Base-by-base conservation (phyloP, 2,329 filamentous ascomycete genomes). In the Aureobasidium sp. region DNA sequence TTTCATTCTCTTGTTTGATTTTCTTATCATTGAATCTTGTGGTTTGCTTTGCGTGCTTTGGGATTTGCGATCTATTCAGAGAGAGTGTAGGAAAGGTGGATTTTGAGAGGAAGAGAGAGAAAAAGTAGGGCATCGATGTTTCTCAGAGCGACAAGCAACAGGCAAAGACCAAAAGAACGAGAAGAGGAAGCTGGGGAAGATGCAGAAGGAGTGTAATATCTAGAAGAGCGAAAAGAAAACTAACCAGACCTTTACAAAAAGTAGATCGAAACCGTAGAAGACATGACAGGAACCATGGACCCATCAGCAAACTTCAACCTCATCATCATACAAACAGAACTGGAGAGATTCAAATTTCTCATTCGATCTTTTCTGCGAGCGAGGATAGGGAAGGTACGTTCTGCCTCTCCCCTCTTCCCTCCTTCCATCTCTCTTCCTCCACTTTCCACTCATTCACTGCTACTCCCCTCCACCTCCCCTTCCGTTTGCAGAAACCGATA, bases 241-340 rank as follows among this genome's bases (percentile, higher is more conserved):
- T 50, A n/a, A 52, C 21, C 30, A 36, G 15, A 21, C 21, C 21
- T 21, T 21, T 25, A 13, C 13, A 32, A 45, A 45, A 37, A 6
- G 48, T 74, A 81, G 76, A 78, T 79, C 66, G 75, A 78, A 66
- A 68, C 75, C 13, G 77, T 81, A 30, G 80, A 81, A 69, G 73
- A 78, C 64, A 73, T 92, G 81, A 93, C 89, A 13, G 89, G 88
- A 65, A 86, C 89, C 70, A 88, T 92, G 85, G 91, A 96, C 70
- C 89, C 92, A 50, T 91, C 89, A 74, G 87, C 90, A 66, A 97
- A 96, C 73, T 96, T 99, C 73, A 86, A 86, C 64, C 86, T 97
- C 70, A 96, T 97, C 53, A 88, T 99, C 65, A 86, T 97, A 60
- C 94, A 99, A 78, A 97, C 95, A 8, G 94, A 99, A 77, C 83